These are phyloP conservation scores for Phytopythium oedochilum DNA, from an alignment of 352 stramenopile species.

Conservation along the genomic window DNA sequence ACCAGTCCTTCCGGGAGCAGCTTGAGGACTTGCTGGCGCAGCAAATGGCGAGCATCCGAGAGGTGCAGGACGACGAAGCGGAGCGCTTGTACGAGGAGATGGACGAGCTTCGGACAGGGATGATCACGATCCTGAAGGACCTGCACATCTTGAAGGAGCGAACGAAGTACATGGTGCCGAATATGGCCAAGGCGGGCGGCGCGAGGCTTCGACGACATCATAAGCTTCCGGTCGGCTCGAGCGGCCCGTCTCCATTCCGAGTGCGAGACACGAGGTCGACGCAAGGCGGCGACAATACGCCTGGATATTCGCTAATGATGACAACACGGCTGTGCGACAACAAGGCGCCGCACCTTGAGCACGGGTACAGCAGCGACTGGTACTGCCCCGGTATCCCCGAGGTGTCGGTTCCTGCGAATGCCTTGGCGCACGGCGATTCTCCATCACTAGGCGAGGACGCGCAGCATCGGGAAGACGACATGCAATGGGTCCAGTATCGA, in stretches of 20 bases:
- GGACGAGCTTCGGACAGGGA: constrained; percentile 58
- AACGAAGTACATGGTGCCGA: constrained; percentile 61
- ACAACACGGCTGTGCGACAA: constrained; percentile 20
- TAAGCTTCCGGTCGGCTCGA: constrained; percentile 2
- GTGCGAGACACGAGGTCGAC: neutral
- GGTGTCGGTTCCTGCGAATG: neutral
- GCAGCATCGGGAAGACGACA: constrained; percentile 1
- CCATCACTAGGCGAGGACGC: neutral
- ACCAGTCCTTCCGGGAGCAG: constrained; percentile 33
- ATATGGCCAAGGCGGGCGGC: constrained; percentile 23
- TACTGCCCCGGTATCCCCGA: constrained; percentile 22
- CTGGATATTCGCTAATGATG: constrained; percentile 28
- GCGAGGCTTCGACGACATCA: constrained; percentile 11
- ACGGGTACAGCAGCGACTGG: constrained; percentile 25
- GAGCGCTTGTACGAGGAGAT: constrained; percentile 54
- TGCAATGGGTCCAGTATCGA: constrained; percentile 4
- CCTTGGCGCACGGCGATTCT: no score
- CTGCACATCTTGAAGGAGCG: constrained; percentile 65
- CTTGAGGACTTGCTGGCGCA: constrained; percentile 41
- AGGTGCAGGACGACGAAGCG: constrained; percentile 45
- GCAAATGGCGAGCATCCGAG: constrained; percentile 44
- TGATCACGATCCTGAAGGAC: constrained; percentile 61
- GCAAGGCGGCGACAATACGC: constrained; percentile 5
- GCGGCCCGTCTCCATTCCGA: constrained; percentile 6
- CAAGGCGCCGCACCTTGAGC: constrained; percentile 21